These are phyloP conservation scores for Diaporthe humulicola DNA, from an alignment of 2,329 filamentous ascomycete genomes.

Conservation along the genomic window DNA sequence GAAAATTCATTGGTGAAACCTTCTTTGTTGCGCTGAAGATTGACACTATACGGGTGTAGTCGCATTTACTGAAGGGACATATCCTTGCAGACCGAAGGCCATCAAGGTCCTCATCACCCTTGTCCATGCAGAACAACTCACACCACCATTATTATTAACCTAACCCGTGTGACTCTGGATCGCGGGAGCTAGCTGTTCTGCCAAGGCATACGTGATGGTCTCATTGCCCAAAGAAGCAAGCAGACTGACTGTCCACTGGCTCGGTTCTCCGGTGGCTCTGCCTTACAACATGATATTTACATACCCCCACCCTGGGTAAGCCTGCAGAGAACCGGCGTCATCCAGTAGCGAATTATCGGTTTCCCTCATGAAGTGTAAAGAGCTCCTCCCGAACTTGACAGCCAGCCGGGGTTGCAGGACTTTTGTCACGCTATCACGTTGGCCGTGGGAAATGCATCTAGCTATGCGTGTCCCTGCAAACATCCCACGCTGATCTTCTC, in stretches of 20 bases:
- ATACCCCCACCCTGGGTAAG: neutral
- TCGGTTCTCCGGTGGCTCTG: neutral
- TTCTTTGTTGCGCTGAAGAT: neutral
- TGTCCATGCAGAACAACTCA: constrained; percentile 29
- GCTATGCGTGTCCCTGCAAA: neutral
- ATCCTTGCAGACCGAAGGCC: constrained; percentile 28
- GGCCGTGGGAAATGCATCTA: neutral
- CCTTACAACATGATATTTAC: neutral
- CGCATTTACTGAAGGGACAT: constrained; percentile 1
- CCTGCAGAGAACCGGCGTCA: neutral
- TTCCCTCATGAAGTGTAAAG: neutral
- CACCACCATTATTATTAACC: constrained; percentile 1
- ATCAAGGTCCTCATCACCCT: constrained; percentile 32
- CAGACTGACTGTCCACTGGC: neutral
- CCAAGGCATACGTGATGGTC: neutral
- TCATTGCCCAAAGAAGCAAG: neutral
- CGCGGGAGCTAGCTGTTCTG: constrained; percentile 2
- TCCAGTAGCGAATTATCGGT: neutral
- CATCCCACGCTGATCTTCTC: neutral
- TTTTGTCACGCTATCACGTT: neutral
- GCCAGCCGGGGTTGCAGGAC: no score
- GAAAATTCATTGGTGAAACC: constrained; percentile 15
- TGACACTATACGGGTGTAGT: constrained; percentile 13
- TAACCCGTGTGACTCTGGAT: constrained; percentile 4
- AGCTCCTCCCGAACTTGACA: no score